A percentile compares a stretch with the other conserved stretches of the same genome.
Evolutionary conservation across 176 grass and related monocot genomes (phyloP).

Genomic region (Thinopyrum elongatum): DNA sequence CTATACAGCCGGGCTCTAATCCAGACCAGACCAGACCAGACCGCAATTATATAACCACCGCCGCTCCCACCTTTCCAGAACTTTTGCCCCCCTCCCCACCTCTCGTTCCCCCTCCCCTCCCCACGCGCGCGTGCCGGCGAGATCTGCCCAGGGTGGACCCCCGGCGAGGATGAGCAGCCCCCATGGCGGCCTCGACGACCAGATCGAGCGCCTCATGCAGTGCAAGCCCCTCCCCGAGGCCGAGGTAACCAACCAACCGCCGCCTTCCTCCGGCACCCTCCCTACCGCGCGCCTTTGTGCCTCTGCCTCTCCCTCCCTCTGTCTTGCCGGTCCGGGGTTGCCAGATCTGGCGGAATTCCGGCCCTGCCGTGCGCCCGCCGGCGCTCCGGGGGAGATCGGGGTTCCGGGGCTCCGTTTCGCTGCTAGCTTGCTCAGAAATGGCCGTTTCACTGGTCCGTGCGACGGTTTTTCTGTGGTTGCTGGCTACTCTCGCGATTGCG

Average conservation of each 20-base stretch:
- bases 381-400: conserved; percentile 24
- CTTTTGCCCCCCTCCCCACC: conserved; percentile 10
- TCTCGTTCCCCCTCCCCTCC: not conserved
- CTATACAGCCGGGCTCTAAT: not conserved
- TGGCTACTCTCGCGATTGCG: not conserved
- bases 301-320: no score
- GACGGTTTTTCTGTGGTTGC: not conserved
- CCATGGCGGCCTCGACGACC: conserved; percentile 87
- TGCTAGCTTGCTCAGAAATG: not conserved
- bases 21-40: conserved; percentile 34
- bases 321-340: not conserved
- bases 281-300: no score
- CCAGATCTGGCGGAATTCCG: conserved; percentile 39
- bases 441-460: not conserved
- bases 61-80: conserved; percentile 24
- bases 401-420: not conserved
- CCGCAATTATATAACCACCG: conserved; percentile 43
- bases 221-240: conserved; percentile 93
- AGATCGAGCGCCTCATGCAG: conserved; percentile 98
- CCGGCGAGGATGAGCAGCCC: conserved; percentile 49
- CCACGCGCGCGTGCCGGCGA: conserved; percentile 11
- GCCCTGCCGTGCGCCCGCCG: not conserved
- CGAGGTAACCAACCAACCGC: conserved; percentile 45
- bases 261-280: not conserved
- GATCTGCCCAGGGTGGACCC: conserved; percentile 62